Evolutionary conservation across 352 stramenopile genomes (phyloP), one percentile per base, ranked within the genome.

Genomic region (Globisporangium rhizosaccharum): DNA sequence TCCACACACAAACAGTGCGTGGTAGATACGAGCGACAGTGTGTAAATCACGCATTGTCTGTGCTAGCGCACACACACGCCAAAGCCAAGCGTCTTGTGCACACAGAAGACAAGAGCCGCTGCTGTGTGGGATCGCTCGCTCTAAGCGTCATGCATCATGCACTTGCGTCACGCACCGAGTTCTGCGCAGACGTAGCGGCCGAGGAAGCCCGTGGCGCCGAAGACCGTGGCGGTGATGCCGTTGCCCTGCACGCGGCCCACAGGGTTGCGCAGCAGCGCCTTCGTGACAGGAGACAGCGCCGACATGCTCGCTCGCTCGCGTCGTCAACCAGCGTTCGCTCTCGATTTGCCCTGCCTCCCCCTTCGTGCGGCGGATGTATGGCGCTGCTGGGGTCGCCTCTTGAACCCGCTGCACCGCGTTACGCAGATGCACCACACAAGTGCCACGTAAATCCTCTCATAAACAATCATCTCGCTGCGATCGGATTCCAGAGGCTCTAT

Each of bases 201-300:
- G 33, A 99, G 76, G 71, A 97, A 98, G 45, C 97, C 97, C 53
- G 87, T 96, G 55, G 79, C 87, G 57, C 97, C 97, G 69, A 99
- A 99, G 53, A 99, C 83, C 6, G 92, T 87, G 50, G 96, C 90
- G n/a, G 89, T 97, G 62, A 98, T 76, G 41, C 87, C 91, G 58
- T 92, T 70, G 59, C 72, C 80, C 61, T 78, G 72, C 46, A 78
- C 71, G 59, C 90, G 83, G 39, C 88, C 88, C 47, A 76, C 68
- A 42, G 86, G 82, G 73, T 90, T 77, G 67, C 84, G 85, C 68
- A 94, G 70, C 59, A 83, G 57, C 61, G 85, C 83, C 62, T 79
- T 83, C 56, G 80, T 72, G 54, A 92, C 80, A 50, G 85, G 80
- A 67, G 83, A 90, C 62, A 95, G 73, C 63, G 76, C 75, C 74